Percentiles rank a stretch among this genome's conserved stretches.
phyloP scores from a whole-genome alignment of 192 early-diverging fungal genomes.

The Coemansia sp. region DNA sequence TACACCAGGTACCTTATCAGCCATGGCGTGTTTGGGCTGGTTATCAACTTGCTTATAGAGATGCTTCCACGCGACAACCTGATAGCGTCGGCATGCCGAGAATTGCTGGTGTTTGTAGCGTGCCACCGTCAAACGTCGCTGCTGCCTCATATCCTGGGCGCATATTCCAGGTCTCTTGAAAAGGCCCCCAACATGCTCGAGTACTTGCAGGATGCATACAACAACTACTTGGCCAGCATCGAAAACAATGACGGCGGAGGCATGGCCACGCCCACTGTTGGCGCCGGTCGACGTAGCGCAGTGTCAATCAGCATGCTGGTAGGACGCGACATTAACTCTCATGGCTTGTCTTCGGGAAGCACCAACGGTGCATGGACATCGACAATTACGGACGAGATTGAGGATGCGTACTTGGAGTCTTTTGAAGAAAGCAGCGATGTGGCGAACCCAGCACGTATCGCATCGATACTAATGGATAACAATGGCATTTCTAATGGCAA shows the following conservation, averaged over 20 bases:
- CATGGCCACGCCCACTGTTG: conserved; percentile 44
- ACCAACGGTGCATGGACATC: conserved; percentile 46
- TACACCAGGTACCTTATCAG: conserved; percentile 75
- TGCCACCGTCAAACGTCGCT: conserved; percentile 67
- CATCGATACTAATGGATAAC: background rate
- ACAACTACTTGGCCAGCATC: conserved; percentile 17
- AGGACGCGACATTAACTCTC: conserved; percentile 10
- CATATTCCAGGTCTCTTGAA: conserved; percentile 22
- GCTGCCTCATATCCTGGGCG: conserved; percentile 62
- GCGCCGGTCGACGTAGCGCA: conserved; percentile 25
- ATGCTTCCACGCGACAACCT: conserved; percentile 75
- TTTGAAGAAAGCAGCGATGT: conserved; percentile 51
- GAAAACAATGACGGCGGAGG: conserved; percentile 22
- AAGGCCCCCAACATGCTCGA: conserved; percentile 15
- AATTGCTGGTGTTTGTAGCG: conserved; percentile 81
- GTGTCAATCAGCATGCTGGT: conserved; percentile 44
- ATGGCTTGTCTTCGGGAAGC: background rate
- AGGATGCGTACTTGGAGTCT: conserved; percentile 78
- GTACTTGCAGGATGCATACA: conserved; percentile 28
- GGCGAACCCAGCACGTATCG: background rate
- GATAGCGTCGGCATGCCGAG: conserved; percentile 85
- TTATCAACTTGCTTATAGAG: conserved; percentile 61
- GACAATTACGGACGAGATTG: conserved; percentile 63
- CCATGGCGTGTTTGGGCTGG: conserved; percentile 66
- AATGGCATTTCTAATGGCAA: background rate